Evolutionary conservation across 2,329 filamentous ascomycete species (phyloP).

Genomic region (Diaporthe citriasiana): DNA sequence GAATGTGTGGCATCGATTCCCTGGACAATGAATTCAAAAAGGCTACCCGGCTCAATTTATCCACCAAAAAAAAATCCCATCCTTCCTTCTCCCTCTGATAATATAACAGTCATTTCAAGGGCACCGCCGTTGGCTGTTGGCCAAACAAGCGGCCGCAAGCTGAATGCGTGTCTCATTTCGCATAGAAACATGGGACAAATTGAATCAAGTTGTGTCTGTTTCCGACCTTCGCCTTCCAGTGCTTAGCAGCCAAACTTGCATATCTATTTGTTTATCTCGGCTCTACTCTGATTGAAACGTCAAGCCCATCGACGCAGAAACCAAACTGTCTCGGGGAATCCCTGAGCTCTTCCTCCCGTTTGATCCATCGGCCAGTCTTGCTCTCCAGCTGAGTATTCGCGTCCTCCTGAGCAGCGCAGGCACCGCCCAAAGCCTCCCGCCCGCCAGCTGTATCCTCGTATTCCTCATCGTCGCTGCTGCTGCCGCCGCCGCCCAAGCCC

Average conservation of each 20-base stretch:
- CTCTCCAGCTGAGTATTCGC: slow-evolving; percentile 40
- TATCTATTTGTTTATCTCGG: slow-evolving; percentile 48
- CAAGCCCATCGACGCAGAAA: slow-evolving; percentile 82
- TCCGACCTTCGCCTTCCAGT: not conserved
- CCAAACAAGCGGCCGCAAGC: not conserved
- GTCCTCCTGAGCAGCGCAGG: slow-evolving; percentile 26
- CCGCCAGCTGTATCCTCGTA: slow-evolving; percentile 57
- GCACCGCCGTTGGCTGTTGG: not conserved
- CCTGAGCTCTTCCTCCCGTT: slow-evolving; percentile 83
- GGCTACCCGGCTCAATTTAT: not conserved
- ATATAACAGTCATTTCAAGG: not conserved
- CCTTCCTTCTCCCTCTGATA: not conserved
- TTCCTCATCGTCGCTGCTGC: slow-evolving; percentile 67
- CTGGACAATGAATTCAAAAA: not conserved
- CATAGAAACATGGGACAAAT: not conserved
- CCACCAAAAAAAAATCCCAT: too few relatives aligned
- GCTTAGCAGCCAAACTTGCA: not conserved
- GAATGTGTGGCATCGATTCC: not conserved
- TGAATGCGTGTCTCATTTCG: not conserved
- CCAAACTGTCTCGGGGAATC: slow-evolving; percentile 86
- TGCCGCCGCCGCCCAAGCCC: slow-evolving; percentile 70
- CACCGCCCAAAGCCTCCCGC: slow-evolving; percentile 51
- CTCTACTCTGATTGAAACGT: slow-evolving; percentile 81
- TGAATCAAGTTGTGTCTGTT: slow-evolving; percentile 32
- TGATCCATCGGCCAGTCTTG: slow-evolving; percentile 74